Conservation (phyloP, 805 yeast genomes). For the Kuraishia ogatae region DNA sequence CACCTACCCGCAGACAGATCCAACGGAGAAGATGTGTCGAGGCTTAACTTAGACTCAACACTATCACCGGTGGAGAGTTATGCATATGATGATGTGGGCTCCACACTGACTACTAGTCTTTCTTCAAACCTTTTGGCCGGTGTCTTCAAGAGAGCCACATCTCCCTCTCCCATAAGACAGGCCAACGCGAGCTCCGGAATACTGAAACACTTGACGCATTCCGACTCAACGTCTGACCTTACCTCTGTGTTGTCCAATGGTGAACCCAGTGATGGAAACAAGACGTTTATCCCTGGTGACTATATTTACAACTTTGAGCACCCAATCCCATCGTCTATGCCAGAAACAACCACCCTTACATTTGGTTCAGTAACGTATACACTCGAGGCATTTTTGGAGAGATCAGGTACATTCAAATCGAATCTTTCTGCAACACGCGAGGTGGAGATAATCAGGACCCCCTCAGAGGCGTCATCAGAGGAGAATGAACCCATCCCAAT, state of each 20-base stretch:
- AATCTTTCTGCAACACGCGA: slow-evolving; percentile 58
- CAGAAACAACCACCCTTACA: slow-evolving; percentile 70
- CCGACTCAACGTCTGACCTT: slow-evolving; percentile 11
- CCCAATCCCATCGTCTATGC: slow-evolving; percentile 70
- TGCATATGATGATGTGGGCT: neutral
- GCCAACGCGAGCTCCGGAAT: neutral
- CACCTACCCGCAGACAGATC: slow-evolving; percentile 18
- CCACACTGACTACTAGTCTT: neutral
- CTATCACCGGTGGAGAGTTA: slow-evolving; percentile 21
- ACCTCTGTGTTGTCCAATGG: slow-evolving; percentile 14
- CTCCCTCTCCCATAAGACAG: slow-evolving; percentile 12
- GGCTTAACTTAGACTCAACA: slow-evolving; percentile 25
- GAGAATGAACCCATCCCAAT: slow-evolving; percentile 92
- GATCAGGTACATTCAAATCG: slow-evolving; percentile 82
- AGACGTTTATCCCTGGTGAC: slow-evolving; percentile 74
- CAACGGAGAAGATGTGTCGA: slow-evolving; percentile 22
- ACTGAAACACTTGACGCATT: slow-evolving; percentile 1
- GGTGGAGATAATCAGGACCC: slow-evolving; percentile 63
- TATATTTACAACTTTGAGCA: slow-evolving; percentile 90
- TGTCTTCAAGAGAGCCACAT: slow-evolving; percentile 12
- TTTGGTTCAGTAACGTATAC: slow-evolving; percentile 74
- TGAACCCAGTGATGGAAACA: slow-evolving; percentile 14
- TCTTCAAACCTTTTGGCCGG: neutral
- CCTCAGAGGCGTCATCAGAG: slow-evolving; percentile 71
- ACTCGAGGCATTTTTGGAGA: slow-evolving; percentile 60